Conservation (phyloP, 2,329 filamentous ascomycete genomes). For the Blumeriella jaapii region DNA sequence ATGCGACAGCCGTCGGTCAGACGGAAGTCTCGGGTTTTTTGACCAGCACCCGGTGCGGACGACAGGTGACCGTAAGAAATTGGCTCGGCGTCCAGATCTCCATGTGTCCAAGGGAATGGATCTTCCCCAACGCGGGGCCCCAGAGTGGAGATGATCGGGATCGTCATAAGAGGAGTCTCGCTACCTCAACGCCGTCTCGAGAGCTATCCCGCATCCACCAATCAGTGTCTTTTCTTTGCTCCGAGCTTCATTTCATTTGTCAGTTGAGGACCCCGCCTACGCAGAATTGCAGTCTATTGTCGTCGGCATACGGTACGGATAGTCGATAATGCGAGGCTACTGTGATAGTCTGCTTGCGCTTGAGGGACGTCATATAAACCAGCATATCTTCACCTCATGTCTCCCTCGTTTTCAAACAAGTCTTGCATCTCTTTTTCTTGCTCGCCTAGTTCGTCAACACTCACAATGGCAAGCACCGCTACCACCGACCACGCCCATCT, state of each 20-base stretch:
- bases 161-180: background rate
- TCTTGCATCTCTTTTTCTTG: no score
- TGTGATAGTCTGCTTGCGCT: no score
- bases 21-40: no score
- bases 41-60: no score
- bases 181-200: background rate
- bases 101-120: background rate
- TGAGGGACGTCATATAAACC: no score
- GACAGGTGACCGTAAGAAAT: background rate
- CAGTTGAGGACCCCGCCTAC: background rate
- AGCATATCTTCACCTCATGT: no score
- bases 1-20: no score
- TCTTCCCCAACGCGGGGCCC: background rate
- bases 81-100: background rate
- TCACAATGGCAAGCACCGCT: no score
- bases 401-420: no score
- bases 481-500: no score
- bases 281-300: no score
- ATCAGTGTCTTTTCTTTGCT: background rate
- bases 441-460: no score
- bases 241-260: background rate
- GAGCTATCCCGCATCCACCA: background rate
- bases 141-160: background rate
- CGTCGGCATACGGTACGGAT: background rate
- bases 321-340: background rate